Evolutionary conservation across 768 basidiomycete genomes (phyloP).

Genomic region (Rhodosporidiobolus sp.): DNA sequence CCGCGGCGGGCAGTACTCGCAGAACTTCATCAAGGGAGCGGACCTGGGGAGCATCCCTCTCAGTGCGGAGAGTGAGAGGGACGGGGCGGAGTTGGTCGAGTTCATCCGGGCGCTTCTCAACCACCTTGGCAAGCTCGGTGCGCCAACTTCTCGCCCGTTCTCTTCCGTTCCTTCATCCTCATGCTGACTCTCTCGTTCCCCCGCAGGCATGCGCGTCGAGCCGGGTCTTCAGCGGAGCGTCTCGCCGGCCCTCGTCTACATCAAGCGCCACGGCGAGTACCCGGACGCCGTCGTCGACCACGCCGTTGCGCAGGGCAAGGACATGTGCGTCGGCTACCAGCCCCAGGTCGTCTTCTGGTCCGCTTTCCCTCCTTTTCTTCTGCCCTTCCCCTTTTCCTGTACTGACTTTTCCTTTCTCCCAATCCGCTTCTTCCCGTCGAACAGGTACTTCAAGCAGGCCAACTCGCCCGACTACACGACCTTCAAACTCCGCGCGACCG

Average conservation of each 20-base stretch:
- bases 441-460: constrained; percentile 16
- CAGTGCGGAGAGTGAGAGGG: neutral
- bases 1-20: neutral
- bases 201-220: neutral
- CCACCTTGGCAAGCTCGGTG: neutral
- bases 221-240: neutral
- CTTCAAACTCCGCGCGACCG: no score
- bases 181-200: neutral
- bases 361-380: neutral
- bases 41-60: neutral
- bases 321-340: neutral
- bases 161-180: neutral
- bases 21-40: neutral
- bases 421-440: constrained; percentile 11
- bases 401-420: neutral
- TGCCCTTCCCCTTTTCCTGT: neutral
- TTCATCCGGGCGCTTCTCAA: neutral
- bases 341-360: constrained; percentile 17
- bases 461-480: no score
- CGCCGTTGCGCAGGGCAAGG: neutral
- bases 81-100: neutral
- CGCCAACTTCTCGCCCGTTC: no score
- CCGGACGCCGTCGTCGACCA: neutral
- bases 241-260: neutral
- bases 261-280: neutral